Base-by-base conservation (phyloP, 2,329 filamentous ascomycete genomes). In the Camillea tinctor region DNA sequence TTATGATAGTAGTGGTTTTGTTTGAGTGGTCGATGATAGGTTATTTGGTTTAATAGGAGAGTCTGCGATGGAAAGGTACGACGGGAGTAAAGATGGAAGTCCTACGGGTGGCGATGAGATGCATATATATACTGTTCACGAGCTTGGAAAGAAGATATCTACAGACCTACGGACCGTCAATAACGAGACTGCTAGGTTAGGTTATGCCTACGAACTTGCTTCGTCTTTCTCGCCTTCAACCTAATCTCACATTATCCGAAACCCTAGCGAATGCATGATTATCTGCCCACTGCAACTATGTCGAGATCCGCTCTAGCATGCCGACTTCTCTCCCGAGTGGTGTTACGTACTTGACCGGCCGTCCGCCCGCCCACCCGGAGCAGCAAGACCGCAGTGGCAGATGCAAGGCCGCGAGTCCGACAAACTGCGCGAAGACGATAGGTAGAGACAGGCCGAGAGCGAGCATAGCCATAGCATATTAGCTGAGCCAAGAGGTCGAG, bases 401-500 rank as follows among this genome's bases (percentile, higher is more conserved):
- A 40, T 3, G 36, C 36, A 13, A 40, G 36, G 8, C 24, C 4
- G 21, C 17, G 2, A 52, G 13, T n/a, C n/a, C n/a, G 23, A 24
- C 50, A 52, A 23, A 24, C 2, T 21, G 22, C 50, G 11, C 50
- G 19, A 5, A 20, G 50, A 26, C 13, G 30, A 40, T 21, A 49
- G 36, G 19, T 21, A 53, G 19, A 20, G n/a, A n/a, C n/a, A 8
- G 20, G 50, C 26, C 17, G 19, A 36, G 20, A 30, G n/a, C 53
- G n/a, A 58, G 50, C 56, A 58, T 51, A 58, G 56, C 56, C 56
- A 54, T 36, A 23, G 20, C 2, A 15, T 40, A 22, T 21, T 13
- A 54, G 56, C 50, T 50, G 51, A 58, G 56, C 55, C 55, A 57
- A 57, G 50, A 52, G 17, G 2, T 15, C n/a, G 6, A 24, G n/a